Base-by-base conservation (phyloP, 208 protist genomes). In the Wallacemonas sp. region DNA sequence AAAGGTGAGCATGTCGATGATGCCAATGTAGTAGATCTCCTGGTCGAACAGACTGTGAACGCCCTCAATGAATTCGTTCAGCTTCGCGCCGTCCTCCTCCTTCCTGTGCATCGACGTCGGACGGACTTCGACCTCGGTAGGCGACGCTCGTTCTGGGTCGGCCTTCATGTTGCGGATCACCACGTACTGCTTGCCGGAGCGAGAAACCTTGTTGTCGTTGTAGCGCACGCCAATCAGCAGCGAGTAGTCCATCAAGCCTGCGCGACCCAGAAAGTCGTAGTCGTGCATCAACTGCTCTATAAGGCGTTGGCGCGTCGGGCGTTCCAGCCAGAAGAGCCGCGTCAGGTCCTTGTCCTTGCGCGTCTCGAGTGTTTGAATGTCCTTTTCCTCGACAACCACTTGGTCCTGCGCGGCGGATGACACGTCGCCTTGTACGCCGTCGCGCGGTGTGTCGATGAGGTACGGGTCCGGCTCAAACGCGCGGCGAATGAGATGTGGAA, bases 21-120 rank as follows among this genome's bases (percentile, higher is more conserved):
- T 80, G 25, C 91, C 91, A 64, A 96, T 84, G 65, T 91, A 96
- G 70, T 94, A 96, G 1, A 85, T 65, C 61, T 96, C 91, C 66
- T 93, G 78, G 23, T 86, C 74, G 57, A 80, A 69, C 22, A 93
- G 26, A 67, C 87, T 93, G 48, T 55, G 64, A 25, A 96, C 72
- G 14, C 87, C 85, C 22, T 69, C 57, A 3, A 57, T 68, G 48
- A 88, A 93, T 23, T 84, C 66, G 12, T 77, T 70, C 2, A 69
- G 61, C 4, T 49, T n/a, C 18, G 20, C 46, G 22, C 54, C 54
- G 31, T 12, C 39, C 29, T 16, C 39, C 28, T 20, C 11, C 57
- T 49, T 48, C 23, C 5, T 4, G 2, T 63, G 42, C 25, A 62
- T 31, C 46, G 52, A 49, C 14, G 62, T 62, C 23, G 70, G 70